Evolutionary conservation across 352 stramenopile species (phyloP), one percentile per base, ranked within the genome.

Genomic region (Globisporangium solare): DNA sequence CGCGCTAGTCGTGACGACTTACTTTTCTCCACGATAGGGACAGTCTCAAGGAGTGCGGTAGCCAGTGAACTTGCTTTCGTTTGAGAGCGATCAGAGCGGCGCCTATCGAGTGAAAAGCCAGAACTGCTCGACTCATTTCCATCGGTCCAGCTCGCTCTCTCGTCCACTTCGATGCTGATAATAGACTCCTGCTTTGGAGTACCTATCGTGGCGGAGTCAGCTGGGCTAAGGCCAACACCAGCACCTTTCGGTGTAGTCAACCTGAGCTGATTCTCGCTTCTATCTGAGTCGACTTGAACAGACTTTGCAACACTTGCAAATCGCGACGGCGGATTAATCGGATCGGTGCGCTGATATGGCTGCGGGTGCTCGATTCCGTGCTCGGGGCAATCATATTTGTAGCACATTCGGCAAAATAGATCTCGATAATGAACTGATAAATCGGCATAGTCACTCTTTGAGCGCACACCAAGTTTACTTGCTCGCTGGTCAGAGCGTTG

Each of bases 351-450:
- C 31, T 65, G 61, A 17, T 58, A 73, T 0, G 78, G 80, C 59
- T 88, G 72, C 14, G 83, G 80, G 35, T 89, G 83, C 61, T 93
- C 68, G 54, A 91, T 94, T 0, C 89, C 89, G 66, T 98, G 92
- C 41, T 94, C 68, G 20, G 87, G 79, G 56, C 92, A 98, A 64
- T 97, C 89, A 63, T 97, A 98, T 46, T 80, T 85, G 66, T 97
- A 97, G 66, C 92, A 98, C 69, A 90, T 85, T 32, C 87, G 76
- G 63, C 92, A 98, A 55, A 97, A 97, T 21, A 98, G 66, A 45
- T 96, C 79, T n/a, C 86, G 79, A 64, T 94, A 97, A 3, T 82
- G 91, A 63, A 96, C 80, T 40, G 86, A 81, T 20, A 95, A 60
- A 49, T 88, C 70, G 7, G 64, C 64, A 53, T 95, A 97, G 32